Conservation (phyloP, 2,329 filamentous ascomycete species). For the Penicillium carneum region DNA sequence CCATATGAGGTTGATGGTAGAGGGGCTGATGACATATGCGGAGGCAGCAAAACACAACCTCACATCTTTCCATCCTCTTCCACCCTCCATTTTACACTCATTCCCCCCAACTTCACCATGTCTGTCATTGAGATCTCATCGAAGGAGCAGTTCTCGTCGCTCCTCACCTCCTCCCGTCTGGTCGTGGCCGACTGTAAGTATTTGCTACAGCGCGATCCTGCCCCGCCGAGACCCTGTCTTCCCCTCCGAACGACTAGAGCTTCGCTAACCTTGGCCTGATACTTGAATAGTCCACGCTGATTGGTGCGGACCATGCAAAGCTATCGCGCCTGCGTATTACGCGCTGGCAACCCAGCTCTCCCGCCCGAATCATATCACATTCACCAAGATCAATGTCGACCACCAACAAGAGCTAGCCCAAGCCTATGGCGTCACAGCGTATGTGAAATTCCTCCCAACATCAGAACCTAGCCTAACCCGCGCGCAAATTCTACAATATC, state of each 20-base stretch:
- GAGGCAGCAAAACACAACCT: conserved; percentile 31
- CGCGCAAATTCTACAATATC: not conserved
- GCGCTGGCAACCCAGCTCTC: conserved; percentile 75
- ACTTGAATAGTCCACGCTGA: conserved; percentile 76
- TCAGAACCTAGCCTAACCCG: not conserved
- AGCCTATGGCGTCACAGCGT: conserved; percentile 75
- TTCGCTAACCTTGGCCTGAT: conserved; percentile 34
- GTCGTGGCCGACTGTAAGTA: conserved; percentile 88
- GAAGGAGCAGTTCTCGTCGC: conserved; percentile 68
- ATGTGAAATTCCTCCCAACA: conserved; percentile 40
- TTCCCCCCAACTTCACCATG: conserved; percentile 45
- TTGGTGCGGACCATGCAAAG: conserved; percentile 84
- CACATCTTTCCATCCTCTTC: conserved; percentile 28
- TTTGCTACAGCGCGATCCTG: conserved; percentile 18
- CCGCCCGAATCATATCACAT: conserved; percentile 75
- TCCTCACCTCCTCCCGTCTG: conserved; percentile 75
- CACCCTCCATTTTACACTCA: conserved; percentile 11
- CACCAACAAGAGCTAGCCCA: conserved; percentile 74
- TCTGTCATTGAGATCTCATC: conserved; percentile 66
- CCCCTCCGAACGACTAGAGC: conserved; percentile 20
- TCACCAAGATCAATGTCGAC: conserved; percentile 87
- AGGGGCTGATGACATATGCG: conserved; percentile 45
- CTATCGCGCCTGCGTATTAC: conserved; percentile 83
- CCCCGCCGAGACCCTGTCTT: conserved; percentile 21
- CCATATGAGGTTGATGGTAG: conserved; percentile 3